These are phyloP conservation scores for Kluyveromyces wickerhamii DNA, from an alignment of 805 yeast genomes.

Conservation along the genomic window DNA sequence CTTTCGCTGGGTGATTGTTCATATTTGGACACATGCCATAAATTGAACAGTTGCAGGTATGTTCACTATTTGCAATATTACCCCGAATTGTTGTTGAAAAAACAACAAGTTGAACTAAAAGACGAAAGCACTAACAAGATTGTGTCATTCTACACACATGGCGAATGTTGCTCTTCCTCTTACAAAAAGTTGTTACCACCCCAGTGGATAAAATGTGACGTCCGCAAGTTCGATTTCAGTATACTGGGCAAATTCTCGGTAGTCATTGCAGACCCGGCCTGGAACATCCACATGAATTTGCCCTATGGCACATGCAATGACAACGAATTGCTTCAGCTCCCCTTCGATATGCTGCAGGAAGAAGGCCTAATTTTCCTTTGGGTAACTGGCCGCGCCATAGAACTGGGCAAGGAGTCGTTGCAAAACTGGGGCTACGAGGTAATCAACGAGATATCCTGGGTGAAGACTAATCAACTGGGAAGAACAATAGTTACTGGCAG, in stretches of 20 bases:
- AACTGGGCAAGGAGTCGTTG: conserved; percentile 73
- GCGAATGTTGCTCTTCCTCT: conserved; percentile 29
- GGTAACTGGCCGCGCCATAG: conserved; percentile 95
- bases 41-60: conserved; percentile 69
- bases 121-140: conserved; percentile 16
- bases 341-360: conserved; percentile 62
- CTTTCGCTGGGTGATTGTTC: conserved; percentile 78
- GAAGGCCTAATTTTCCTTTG: conserved; percentile 81
- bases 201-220: conserved; percentile 87
- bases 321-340: conserved; percentile 58
- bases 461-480: conserved; percentile 79
- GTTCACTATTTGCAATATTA: conserved; percentile 56
- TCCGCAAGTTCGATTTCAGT: conserved; percentile 60
- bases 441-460: conserved; percentile 81
- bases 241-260: conserved; percentile 75
- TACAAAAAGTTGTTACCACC: conserved; percentile 40
- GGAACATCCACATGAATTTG: conserved; percentile 90
- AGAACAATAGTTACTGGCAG: conserved; percentile 91
- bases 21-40: conserved; percentile 88
- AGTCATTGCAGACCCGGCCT: conserved; percentile 88
- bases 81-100: conserved; percentile 26
- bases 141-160: conserved; percentile 29
- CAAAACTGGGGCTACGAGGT: conserved; percentile 75
- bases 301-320: conserved; percentile 77
- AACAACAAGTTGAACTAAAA: conserved; percentile 9